Evolutionary conservation across 331 rosid genomes (phyloP), one percentile per base, ranked within the genome.

Genomic region (Pyrus hybrid): DNA sequence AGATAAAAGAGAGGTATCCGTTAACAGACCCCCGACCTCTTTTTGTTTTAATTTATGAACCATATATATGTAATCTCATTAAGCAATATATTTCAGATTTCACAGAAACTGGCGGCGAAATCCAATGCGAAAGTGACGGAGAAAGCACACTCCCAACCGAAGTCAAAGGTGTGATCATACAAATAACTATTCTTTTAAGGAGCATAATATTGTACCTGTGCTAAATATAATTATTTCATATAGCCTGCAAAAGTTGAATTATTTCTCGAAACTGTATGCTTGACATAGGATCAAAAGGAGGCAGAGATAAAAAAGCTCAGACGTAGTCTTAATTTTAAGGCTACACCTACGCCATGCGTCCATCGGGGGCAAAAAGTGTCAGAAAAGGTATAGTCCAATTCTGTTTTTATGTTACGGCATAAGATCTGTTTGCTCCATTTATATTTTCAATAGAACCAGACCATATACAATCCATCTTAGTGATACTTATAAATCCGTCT

Each of bases 1-100:
- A 49, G 90, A 69, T 63, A 92, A 83, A 85, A 80, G 85, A 51
- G 87, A 86, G 97, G 97, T 91, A 83, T 71, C 60, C 51, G 72
- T 25, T 77, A 22, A 26, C 57, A 51, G 18, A 51, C 57, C 51
- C 45, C 57, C 21, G 4, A 51, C 20, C 57, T 51, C 21, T 17
- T 49, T 49, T 30, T 68, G 63, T 60, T 62, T 26, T 2, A 23
- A 32, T 69, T 60, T 32, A 25, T 76, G 47, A 65, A 72, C 73
- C 69, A 51, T 29, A 79, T 41, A 49, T 63, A 70, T 30, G 61
- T 76, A 70, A 63, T 78, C 78, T 45, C 7, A 14, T 41, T 56
- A 60, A 56, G 63, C 78, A 67, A 72, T 76, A 12, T 1, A 56
- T 64, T 61, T 65, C 74, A 83, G 91, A 66, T 86, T 73, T 61